A percentile compares a stretch with the other conserved stretches of the same genome.
phyloP scores from a whole-genome alignment of 129 eudicot species.

The Saposhnikovia divaricata region DNA sequence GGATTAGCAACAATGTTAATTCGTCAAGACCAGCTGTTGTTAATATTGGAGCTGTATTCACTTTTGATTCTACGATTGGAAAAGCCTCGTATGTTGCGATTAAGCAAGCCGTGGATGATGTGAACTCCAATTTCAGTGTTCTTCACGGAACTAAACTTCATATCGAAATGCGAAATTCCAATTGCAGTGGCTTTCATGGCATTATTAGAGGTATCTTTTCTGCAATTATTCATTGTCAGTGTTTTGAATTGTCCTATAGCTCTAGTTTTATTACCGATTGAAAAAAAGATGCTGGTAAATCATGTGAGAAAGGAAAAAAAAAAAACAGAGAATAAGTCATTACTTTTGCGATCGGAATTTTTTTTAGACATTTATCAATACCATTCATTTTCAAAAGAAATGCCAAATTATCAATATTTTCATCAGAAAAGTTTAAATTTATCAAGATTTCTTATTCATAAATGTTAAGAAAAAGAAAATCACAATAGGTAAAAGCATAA shows the following conservation, averaged over 20 bases:
- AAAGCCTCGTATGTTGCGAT: conserved; percentile 78
- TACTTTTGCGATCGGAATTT: no score
- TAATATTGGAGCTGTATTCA: conserved; percentile 74
- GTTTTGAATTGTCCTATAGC: no score
- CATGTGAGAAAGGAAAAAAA: no score
- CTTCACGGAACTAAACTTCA: conserved; percentile 60
- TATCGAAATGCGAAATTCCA: conserved; percentile 46
- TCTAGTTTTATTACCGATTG: no score
- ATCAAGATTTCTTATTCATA: no score
- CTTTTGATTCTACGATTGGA: conserved; percentile 76
- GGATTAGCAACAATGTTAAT: conserved; percentile 36
- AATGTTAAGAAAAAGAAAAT: no score
- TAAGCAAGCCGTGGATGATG: conserved; percentile 76
- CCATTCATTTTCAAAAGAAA: no score
- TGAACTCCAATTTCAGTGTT: conserved; percentile 50
- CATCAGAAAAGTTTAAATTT: no score
- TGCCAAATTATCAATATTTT: no score
- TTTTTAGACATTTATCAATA: no score
- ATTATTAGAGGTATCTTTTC: conserved; percentile 67
- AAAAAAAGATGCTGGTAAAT: no score
- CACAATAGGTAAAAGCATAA: neutral
- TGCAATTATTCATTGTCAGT: neutral
- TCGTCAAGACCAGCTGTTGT: conserved; percentile 66
- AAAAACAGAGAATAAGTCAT: no score
- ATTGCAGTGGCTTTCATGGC: conserved; percentile 94